Evolutionary conservation across 2,329 filamentous ascomycete genomes (phyloP).

Genomic region (Penicillium hordei): DNA sequence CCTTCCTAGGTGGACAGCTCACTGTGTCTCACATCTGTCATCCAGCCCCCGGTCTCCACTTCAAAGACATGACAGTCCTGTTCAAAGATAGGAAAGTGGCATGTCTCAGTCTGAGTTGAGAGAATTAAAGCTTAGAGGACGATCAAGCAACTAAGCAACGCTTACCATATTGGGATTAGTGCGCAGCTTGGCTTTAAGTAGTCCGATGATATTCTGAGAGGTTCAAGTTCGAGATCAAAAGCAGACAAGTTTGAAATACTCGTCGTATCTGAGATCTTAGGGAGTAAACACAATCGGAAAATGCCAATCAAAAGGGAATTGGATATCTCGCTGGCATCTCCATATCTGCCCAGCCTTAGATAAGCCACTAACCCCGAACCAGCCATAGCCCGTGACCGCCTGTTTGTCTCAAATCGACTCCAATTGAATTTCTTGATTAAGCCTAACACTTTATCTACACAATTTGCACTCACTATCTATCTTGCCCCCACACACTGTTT

Average conservation of each 20-base stretch:
- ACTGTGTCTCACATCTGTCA: slow-evolving; percentile 5
- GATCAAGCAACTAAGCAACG: slow-evolving; percentile 15
- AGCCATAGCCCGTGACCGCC: slow-evolving; percentile 1
- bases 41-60: slow-evolving; percentile 10
- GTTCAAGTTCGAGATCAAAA: not conserved
- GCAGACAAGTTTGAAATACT: not conserved
- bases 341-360: not conserved
- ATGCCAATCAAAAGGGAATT: not conserved
- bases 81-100: slow-evolving; percentile 9
- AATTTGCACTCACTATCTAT: not conserved
- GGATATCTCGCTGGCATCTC: not conserved
- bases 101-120: slow-evolving; percentile 20
- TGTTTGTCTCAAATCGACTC: slow-evolving; percentile 1
- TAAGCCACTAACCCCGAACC: not conserved
- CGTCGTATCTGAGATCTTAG: not conserved
- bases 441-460: not conserved
- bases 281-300: not conserved
- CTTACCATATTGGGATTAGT: slow-evolving; percentile 17
- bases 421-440: not conserved
- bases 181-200: slow-evolving; percentile 6
- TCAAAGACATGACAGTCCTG: slow-evolving; percentile 6
- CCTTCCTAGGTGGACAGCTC: not conserved
- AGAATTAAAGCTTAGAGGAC: slow-evolving; percentile 3
- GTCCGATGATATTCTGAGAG: not conserved
- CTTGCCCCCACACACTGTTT: not conserved